Percentiles rank a stretch among this genome's conserved stretches.
These are phyloP conservation scores for Rachicladosporium sp. DNA, from an alignment of 2,329 filamentous ascomycete genomes.

Conservation along the genomic window DNA sequence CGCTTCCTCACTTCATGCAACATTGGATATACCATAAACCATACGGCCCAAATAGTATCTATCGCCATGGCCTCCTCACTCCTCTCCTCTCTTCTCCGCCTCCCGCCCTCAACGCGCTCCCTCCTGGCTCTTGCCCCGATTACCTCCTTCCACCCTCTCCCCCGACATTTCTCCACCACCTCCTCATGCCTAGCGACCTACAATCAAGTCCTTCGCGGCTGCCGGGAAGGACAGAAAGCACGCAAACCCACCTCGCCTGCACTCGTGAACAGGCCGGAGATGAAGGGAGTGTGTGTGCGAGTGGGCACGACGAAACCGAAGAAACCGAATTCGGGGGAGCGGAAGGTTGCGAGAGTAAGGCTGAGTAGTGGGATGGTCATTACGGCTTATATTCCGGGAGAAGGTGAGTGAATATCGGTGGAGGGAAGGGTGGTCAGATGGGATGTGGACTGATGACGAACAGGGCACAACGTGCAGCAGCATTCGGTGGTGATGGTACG, in stretches of 20 bases:
- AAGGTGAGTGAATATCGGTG: slow-evolving; percentile 41
- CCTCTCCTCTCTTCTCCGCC: slow-evolving; percentile 28
- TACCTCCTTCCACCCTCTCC: slow-evolving; percentile 8
- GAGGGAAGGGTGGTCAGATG: not conserved
- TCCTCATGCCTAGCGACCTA: slow-evolving; percentile 30
- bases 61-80: slow-evolving; percentile 27
- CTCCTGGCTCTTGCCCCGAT: slow-evolving; percentile 12
- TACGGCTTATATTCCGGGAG: slow-evolving; percentile 89
- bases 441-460: not conserved
- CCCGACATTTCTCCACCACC: slow-evolving; percentile 28
- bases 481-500: slow-evolving; percentile 95
- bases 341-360: slow-evolving; percentile 86
- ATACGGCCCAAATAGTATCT: not conserved
- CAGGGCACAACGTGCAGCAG: slow-evolving; percentile 93
- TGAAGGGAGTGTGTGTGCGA: slow-evolving; percentile 93
- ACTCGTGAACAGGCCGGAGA: slow-evolving; percentile 60
- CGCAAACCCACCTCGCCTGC: slow-evolving; percentile 84
- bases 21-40: not conserved
- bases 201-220: slow-evolving; percentile 49
- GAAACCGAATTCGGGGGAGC: slow-evolving; percentile 96
- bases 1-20: slow-evolving; percentile 1
- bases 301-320: slow-evolving; percentile 91
- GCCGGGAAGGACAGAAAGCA: slow-evolving; percentile 64
- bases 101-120: slow-evolving; percentile 16
- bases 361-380: slow-evolving; percentile 77